Evolutionary conservation across 2,329 filamentous ascomycete species (phyloP).

Genomic region (Penicillium brevicompactum): DNA sequence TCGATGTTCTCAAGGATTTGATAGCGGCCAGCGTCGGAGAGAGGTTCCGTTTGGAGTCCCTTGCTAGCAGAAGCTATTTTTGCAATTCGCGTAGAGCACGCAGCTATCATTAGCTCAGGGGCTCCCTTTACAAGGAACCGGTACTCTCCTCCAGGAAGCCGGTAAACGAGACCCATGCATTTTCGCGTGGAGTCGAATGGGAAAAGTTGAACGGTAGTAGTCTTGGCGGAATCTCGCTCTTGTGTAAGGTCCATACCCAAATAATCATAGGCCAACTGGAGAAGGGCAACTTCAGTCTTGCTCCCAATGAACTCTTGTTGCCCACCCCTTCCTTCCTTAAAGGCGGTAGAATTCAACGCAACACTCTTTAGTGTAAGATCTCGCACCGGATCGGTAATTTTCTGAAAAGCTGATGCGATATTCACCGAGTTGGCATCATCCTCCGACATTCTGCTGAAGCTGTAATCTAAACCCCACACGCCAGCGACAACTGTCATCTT

Average conservation of each 20-base stretch:
- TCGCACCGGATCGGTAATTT: slow-evolving; percentile 33
- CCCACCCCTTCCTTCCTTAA: slow-evolving; percentile 72
- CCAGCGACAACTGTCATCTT: slow-evolving; percentile 77
- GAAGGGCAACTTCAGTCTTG: slow-evolving; percentile 74
- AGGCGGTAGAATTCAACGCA: slow-evolving; percentile 66
- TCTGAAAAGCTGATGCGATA: slow-evolving; percentile 33
- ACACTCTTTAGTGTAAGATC: slow-evolving; percentile 46
- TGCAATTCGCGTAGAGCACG: slow-evolving; percentile 36
- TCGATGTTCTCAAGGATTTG: slow-evolving; percentile 40
- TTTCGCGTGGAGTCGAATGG: slow-evolving; percentile 77
- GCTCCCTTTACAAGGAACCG: slow-evolving; percentile 53
- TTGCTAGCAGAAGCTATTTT: slow-evolving; percentile 32
- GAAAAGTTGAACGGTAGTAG: slow-evolving; percentile 61
- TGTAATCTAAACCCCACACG: slow-evolving; percentile 61
- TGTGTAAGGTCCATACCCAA: slow-evolving; percentile 68
- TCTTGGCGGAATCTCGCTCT: slow-evolving; percentile 62
- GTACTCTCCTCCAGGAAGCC: slow-evolving; percentile 41
- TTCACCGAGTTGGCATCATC: slow-evolving; percentile 19
- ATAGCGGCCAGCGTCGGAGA: slow-evolving; percentile 29
- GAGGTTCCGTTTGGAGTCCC: slow-evolving; percentile 23
- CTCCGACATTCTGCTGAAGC: slow-evolving; percentile 52
- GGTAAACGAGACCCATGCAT: slow-evolving; percentile 58
- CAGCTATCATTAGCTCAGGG: slow-evolving; percentile 49
- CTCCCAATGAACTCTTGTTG: slow-evolving; percentile 70
- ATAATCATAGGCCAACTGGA: slow-evolving; percentile 68